Evolutionary conservation across 495 filamentous ascomycete species (phyloP).

Genomic region (Podospora tetraspora): DNA sequence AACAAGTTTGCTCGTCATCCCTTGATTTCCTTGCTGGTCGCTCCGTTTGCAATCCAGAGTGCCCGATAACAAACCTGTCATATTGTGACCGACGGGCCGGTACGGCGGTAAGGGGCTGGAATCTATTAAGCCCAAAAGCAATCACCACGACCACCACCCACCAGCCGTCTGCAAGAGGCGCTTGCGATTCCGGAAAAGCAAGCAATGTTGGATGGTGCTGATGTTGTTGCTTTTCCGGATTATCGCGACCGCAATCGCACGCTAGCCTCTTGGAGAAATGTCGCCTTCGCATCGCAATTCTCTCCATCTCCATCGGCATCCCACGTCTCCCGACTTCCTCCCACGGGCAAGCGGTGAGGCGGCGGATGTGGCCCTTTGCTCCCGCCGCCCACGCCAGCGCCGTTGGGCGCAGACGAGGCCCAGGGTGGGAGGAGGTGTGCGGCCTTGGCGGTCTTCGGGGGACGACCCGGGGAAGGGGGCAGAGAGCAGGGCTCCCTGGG

Average conservation of each 20-base stretch:
- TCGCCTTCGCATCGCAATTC: not conserved
- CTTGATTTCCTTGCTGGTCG: not conserved
- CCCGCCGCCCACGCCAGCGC: not conserved
- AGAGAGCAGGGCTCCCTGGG: conserved; percentile 6
- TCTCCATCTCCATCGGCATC: not conserved
- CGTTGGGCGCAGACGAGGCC: not conserved
- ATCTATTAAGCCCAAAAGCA: not conserved
- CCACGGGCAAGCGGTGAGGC: conserved; percentile 23
- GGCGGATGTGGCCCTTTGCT: not conserved
- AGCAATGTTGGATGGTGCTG: not conserved
- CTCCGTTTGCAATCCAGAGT: not conserved
- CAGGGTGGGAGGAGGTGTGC: not conserved
- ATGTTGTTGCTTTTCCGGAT: not conserved
- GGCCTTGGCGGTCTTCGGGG: conserved; percentile 12
- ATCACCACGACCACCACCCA: not conserved
- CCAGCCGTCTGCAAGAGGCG: not conserved
- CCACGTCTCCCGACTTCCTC: not conserved
- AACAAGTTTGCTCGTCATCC: not conserved
- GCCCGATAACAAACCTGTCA: not conserved
- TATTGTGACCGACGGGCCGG: not conserved
- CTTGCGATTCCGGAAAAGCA: not conserved
- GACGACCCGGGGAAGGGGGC: conserved; percentile 18
- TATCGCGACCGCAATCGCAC: not conserved
- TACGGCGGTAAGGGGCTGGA: not conserved
- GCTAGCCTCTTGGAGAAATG: not conserved